Conservation (phyloP, 768 basidiomycete genomes). For the Paxillus involutus region DNA sequence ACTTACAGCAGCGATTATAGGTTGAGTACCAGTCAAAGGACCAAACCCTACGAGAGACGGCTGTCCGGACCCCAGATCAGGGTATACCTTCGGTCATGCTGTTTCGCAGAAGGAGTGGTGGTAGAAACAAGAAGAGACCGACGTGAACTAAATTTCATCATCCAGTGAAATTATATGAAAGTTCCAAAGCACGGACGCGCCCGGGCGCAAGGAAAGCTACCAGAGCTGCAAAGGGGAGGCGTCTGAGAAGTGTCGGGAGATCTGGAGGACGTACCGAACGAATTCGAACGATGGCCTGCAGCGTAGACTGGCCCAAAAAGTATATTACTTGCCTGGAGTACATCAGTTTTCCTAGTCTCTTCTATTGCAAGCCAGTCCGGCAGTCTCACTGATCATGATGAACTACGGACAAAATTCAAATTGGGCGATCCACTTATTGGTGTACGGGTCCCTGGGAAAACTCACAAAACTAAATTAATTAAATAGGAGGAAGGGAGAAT, state of each 20-base stretch:
- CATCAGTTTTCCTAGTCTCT: too few relatives aligned
- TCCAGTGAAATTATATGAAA: constrained; percentile 8
- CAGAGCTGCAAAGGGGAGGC: constrained; percentile 13
- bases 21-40: constrained; percentile 1
- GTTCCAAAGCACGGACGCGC: constrained; percentile 24
- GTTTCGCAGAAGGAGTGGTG: constrained; percentile 8
- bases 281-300: neutral
- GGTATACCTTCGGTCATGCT: constrained; percentile 20
- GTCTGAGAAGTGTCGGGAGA: neutral
- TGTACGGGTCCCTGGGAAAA: too few relatives aligned
- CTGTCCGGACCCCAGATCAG: constrained; percentile 26
- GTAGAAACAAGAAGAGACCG: constrained; percentile 2
- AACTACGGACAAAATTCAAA: neutral
- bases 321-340: neutral
- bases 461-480: too few relatives aligned
- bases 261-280: neutral
- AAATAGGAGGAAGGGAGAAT: too few relatives aligned
- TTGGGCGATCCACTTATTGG: too few relatives aligned
- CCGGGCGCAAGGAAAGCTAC: constrained; percentile 27
- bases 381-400: neutral
- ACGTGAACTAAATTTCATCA: constrained; percentile 16
- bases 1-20: constrained; percentile 6
- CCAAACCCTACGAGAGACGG: constrained; percentile 25
- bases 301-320: neutral
- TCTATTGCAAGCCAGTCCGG: neutral